A percentile compares a stretch with the other conserved stretches of the same genome.
Evolutionary conservation across 139 green algal species (phyloP).

Genomic region (Astrephomene gubernaculifera): DNA sequence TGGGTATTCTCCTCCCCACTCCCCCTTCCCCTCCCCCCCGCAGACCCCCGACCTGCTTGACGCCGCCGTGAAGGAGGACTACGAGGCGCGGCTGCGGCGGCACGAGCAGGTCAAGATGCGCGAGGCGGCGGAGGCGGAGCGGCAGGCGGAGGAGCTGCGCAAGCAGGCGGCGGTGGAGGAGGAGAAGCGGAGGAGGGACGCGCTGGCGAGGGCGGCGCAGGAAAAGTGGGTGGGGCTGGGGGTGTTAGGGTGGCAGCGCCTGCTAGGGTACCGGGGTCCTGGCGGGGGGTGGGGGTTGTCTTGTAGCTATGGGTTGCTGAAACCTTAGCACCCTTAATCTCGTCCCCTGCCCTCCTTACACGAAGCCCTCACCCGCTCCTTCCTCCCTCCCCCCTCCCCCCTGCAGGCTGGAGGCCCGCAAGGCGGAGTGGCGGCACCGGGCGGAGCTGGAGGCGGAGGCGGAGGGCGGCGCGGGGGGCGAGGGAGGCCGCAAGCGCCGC

Average conservation of each 20-base stretch:
- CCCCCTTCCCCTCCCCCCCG: not conserved
- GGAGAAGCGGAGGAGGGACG: not conserved
- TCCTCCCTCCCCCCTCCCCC: not conserved
- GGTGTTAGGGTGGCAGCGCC: no score
- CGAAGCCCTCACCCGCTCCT: not conserved
- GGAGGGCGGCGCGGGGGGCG: constrained; percentile 19
- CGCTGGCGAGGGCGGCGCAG: constrained; percentile 21
- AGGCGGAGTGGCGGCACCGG: constrained; percentile 46
- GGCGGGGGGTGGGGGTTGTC: no score
- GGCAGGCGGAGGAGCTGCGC: constrained; percentile 40
- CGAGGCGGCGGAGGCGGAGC: constrained; percentile 39
- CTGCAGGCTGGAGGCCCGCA: constrained; percentile 40
- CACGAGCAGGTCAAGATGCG: constrained; percentile 44
- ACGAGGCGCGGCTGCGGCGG: constrained; percentile 29
- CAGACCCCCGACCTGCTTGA: constrained; percentile 30
- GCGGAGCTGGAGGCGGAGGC: constrained; percentile 17
- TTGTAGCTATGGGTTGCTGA: no score
- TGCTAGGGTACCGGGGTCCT: no score
- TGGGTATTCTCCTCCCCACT: no score
- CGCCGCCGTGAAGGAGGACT: constrained; percentile 20
- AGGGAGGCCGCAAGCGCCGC: constrained; percentile 22
- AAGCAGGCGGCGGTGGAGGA: constrained; percentile 33
- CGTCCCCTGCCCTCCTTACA: not conserved
- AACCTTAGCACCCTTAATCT: no score
- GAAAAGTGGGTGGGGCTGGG: constrained; percentile 47